Evolutionary conservation across 495 filamentous ascomycete genomes (phyloP).

Genomic region (Aspergillus haitiensis): DNA sequence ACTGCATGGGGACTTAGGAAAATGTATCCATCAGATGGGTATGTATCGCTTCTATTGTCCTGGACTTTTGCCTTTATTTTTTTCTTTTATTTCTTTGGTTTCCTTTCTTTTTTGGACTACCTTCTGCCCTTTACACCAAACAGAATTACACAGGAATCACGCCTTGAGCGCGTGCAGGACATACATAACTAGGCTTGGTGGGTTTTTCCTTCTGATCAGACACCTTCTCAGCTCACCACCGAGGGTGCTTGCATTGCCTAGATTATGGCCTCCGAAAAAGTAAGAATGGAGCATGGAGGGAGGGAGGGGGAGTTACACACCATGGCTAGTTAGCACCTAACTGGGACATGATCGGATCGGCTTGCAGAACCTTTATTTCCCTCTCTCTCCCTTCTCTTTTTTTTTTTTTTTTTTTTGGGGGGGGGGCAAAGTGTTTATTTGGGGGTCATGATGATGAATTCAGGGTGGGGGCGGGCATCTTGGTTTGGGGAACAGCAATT

Average conservation of each 20-base stretch:
- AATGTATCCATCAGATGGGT: constrained; percentile 5
- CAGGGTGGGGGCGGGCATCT: too few species aligned
- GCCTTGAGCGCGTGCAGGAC: background rate
- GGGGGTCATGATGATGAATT: too few species aligned
- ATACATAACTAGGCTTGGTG: background rate
- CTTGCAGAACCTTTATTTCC: too few species aligned
- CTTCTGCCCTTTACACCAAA: constrained; percentile 1
- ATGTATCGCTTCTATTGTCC: constrained; percentile 18
- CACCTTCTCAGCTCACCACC: background rate
- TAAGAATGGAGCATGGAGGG: constrained; percentile 8
- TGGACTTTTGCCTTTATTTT: background rate
- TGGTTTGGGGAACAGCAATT: too few species aligned
- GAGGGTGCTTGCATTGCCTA: constrained; percentile 13
- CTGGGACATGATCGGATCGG: too few species aligned
- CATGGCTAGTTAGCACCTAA: too few species aligned
- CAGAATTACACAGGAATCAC: constrained; percentile 4
- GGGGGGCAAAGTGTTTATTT: too few species aligned
- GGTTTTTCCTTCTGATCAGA: constrained; percentile 7
- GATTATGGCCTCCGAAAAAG: constrained; percentile 12
- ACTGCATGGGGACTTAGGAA: background rate
- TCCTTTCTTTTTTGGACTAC: background rate
- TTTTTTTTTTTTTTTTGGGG: too few species aligned
- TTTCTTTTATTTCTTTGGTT: constrained; percentile 12
- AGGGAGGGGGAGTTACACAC: too few species aligned
- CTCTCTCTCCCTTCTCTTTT: too few species aligned